A percentile compares a stretch with the other conserved stretches of the same genome.
Conservation (phyloP, 192 early-diverging fungal species). For the Backusella circina region DNA sequence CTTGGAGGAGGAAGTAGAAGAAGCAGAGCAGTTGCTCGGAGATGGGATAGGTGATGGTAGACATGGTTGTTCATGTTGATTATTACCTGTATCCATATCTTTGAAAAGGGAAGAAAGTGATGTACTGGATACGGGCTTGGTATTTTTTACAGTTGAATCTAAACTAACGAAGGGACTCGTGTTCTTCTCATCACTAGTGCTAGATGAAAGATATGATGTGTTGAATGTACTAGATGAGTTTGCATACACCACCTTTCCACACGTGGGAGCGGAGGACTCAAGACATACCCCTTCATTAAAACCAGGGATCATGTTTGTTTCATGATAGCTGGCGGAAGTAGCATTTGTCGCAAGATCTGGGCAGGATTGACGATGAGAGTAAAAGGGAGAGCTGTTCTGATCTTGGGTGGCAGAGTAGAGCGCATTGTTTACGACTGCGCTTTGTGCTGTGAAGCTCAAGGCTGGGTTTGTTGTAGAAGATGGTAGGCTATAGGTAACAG, state of each 20-base stretch:
- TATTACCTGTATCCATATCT: background rate
- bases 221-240: background rate
- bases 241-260: background rate
- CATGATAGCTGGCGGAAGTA: background rate
- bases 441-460: background rate
- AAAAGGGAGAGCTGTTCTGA: background rate
- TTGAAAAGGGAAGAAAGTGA: background rate
- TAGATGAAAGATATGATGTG: background rate
- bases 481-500: slow-evolving; percentile 7
- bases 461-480: background rate
- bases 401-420: background rate
- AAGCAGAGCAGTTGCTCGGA: background rate
- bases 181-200: background rate
- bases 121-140: background rate
- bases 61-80: background rate
- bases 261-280: background rate
- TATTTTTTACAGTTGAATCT: background rate
- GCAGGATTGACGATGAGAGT: slow-evolving; percentile 7
- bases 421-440: background rate
- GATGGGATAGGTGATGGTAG: slow-evolving; percentile 7
- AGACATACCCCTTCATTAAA: background rate
- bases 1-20: background rate
- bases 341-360: background rate
- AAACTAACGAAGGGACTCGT: background rate
- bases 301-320: background rate